Percentiles rank a stretch among this genome's conserved stretches.
Evolutionary conservation across 202 grass and related monocot species (phyloP).

Genomic region (Digitaria exilis): DNA sequence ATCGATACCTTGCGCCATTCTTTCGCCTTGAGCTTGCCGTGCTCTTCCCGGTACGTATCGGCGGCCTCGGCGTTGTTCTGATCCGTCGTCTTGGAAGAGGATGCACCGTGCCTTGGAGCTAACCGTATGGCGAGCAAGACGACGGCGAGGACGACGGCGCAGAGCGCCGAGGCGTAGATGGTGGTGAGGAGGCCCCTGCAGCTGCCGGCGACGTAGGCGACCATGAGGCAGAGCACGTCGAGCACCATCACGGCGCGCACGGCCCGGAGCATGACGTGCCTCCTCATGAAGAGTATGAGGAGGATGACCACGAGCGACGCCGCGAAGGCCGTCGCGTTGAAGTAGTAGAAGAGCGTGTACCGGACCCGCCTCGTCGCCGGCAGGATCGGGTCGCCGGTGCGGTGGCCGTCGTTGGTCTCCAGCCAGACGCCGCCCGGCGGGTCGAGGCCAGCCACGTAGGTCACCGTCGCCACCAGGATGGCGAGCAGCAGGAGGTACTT

Average conservation of each 20-base stretch:
- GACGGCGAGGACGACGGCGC: not conserved
- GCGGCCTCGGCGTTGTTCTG: no score
- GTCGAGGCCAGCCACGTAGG: no score
- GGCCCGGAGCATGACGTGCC: not conserved
- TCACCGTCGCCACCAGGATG: no score
- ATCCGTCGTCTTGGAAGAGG: no score
- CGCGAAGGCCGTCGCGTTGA: conserved; percentile 27
- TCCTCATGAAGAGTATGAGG: conserved; percentile 20
- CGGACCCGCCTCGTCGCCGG: not conserved
- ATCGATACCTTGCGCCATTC: no score
- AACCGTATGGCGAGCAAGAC: not conserved
- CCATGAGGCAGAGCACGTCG: not conserved
- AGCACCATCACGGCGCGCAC: not conserved
- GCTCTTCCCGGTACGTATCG: no score
- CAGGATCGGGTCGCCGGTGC: no score
- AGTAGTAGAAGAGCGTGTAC: not conserved
- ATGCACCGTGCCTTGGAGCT: no score
- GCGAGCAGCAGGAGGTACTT: no score
- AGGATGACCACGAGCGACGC: conserved; percentile 9
- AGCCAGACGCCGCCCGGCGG: no score
- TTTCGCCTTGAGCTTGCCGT: no score
- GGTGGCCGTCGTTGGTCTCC: no score
- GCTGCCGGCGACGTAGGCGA: not conserved
- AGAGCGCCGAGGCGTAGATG: not conserved
- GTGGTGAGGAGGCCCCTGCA: not conserved